Conservation (phyloP, 2,329 filamentous ascomycete genomes). For the Neofusicoccum parvum region DNA sequence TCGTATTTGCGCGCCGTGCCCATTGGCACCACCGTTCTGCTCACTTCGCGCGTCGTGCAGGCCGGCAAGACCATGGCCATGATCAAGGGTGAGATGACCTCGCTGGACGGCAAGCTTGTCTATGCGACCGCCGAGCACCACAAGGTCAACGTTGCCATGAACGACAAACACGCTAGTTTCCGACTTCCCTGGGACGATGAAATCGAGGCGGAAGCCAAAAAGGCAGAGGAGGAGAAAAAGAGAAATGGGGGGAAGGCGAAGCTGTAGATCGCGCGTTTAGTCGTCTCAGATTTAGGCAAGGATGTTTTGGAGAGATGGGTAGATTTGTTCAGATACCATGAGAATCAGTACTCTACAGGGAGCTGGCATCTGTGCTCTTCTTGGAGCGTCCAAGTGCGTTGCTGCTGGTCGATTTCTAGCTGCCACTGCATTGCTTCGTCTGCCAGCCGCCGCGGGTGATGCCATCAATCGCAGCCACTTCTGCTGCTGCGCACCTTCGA, state of each 20-base stretch:
- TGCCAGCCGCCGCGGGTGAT: too few relatives aligned
- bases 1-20: conserved; percentile 55
- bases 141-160: conserved; percentile 51
- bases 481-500: too few relatives aligned
- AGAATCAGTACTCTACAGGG: too few relatives aligned
- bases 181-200: conserved; percentile 49
- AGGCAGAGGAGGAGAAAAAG: conserved; percentile 15
- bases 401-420: too few relatives aligned
- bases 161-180: conserved; percentile 41
- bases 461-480: too few relatives aligned
- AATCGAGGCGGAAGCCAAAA: conserved; percentile 37
- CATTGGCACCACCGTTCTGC: conserved; percentile 46
- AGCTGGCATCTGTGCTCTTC: too few relatives aligned
- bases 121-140: conserved; percentile 57
- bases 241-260: neutral
- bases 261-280: neutral
- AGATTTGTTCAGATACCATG: too few relatives aligned
- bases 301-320: too few relatives aligned
- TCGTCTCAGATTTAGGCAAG: too few relatives aligned
- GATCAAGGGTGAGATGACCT: conserved; percentile 54
- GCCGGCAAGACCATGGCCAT: conserved; percentile 56
- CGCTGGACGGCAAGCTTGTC: conserved; percentile 49
- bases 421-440: too few relatives aligned
- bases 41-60: conserved; percentile 48
- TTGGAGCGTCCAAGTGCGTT: too few relatives aligned